phyloP scores from a whole-genome alignment of 495 filamentous ascomycete genomes.

The Aspergillus kassunensis region DNA sequence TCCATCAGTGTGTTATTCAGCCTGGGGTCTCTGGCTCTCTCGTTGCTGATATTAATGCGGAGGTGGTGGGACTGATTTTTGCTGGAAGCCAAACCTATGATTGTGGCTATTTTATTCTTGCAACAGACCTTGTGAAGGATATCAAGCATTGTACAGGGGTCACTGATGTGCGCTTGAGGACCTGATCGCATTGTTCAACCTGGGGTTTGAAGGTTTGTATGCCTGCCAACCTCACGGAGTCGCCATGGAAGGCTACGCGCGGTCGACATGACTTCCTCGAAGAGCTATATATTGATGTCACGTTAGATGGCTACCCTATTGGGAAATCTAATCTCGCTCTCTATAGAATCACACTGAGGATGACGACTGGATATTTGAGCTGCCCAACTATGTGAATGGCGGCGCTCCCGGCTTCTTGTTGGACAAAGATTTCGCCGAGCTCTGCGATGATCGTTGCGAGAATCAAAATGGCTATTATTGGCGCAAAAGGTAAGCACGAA shows the following conservation, averaged over 20 bases:
- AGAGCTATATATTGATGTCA: constrained; percentile 22
- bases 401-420: constrained; percentile 13
- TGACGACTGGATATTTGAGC: constrained; percentile 27
- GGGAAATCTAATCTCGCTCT: not conserved
- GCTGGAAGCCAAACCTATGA: not conserved
- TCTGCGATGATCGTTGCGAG: constrained; percentile 7
- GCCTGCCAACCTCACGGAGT: constrained; percentile 13
- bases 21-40: not conserved
- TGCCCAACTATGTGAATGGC: constrained; percentile 27
- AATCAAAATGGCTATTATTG: not conserved
- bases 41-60: not conserved
- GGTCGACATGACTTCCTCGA: constrained; percentile 31
- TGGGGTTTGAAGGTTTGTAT: constrained; percentile 24
- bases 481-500: not conserved
- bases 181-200: no score
- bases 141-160: not conserved
- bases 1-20: not conserved
- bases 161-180: not conserved
- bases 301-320: not conserved
- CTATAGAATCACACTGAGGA: constrained; percentile 16
- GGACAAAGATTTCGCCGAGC: constrained; percentile 6
- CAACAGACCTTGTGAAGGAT: not conserved
- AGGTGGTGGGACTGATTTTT: not conserved
- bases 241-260: constrained; percentile 27
- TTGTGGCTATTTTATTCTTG: not conserved